Base-by-base conservation (phyloP, 2,329 filamentous ascomycete genomes). In the Penicillium sclerotigenum region DNA sequence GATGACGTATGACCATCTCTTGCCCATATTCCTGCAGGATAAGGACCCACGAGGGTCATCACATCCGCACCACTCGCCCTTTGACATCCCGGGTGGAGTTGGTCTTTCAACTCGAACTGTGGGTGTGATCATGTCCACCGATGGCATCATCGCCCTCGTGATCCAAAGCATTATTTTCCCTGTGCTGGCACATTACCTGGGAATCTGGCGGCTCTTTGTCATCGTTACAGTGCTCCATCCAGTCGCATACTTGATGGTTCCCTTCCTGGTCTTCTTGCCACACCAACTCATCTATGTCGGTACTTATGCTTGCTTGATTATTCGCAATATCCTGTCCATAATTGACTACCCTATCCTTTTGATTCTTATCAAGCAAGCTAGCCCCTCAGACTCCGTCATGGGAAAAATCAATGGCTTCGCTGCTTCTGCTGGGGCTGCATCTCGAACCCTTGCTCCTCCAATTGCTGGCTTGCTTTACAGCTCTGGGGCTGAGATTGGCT, bases 21-120 rank as follows among this genome's bases (percentile, higher is more conserved):
- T 96, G 52, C 92, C 92, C 8, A 96, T 97, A 57, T 97, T 96
- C 75, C 85, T 96, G 49, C 91, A 97, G 71, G 91, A 96, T 65
- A 69, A 77, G 43, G 72, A 77, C 40, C 70, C 77, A 6, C 61
- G 74, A 24, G 58, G 63, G 1, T 59, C 64, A 20, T 59, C 67
- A 24, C 62, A 56, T 66, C n/a, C 66, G 68, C 40, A 54, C 28
- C 52, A 59, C 51, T 65, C 80, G 74, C 62, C 77, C 71, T 77
- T 89, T 38, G 80, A 82, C 68, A 83, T 83, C 10, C 71, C 80
- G 0, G 87, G 87, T 43, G 87, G 87, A 5, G 77, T 90, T 2
- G 87, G 87, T 1, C 78, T 88, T 46, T 83, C 81, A 1, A 84
- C 85, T 2, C 83, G 86, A 64, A 80, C 86, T 36, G 87, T 89